Base-by-base conservation (phyloP, 768 basidiomycete species). In the Clitopilus passeckerianus region DNA sequence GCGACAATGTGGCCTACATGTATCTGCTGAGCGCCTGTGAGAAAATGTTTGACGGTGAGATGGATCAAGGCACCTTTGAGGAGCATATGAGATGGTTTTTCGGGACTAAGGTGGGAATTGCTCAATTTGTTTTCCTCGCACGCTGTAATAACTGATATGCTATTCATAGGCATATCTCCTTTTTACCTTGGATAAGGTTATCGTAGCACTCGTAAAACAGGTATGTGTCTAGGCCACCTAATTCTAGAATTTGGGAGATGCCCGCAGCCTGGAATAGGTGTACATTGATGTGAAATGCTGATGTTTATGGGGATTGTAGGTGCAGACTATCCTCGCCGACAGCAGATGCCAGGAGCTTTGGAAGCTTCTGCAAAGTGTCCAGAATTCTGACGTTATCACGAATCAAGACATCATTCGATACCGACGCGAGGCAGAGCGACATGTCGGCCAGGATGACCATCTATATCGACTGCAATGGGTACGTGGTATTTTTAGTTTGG, bases 51-150 rank as follows among this genome's bases (percentile, higher is more conserved):
- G 94, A 94, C 66, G 89, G 84, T 62, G 95, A 98, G 68, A 80
- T 98, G 60, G 97, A 98, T 71, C 91, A 89, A 68, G 75, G 82
- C n/a, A 85, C 87, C 20, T 98, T 95, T 66, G 96, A 98, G 71
- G 97, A 98, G 70, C 92, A 93, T 67, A 86, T 98, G 86, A 78
- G 97, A 63, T 92, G 93, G 84, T 91, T 95, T 75, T 95, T 93
- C 75, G 91, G 92, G 33, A 93, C 86, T 61, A 89, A 87, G 82
- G 90, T 90, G 72, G 62, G 79, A n/a, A 23, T 57, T 53, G 37
- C 16, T 63, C 54, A 59, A 50, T 50, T 50, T 44, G 57, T 58
- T 61, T 56, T 57, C 58, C 60, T 62, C 20, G 37, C 14, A 24
- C 34, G 6, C 14, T 14, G 34, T 22, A 20, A 20, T 59, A 60